Conservation (phyloP, 2,329 filamentous ascomycete genomes). For the Akanthomyces lecanii region DNA sequence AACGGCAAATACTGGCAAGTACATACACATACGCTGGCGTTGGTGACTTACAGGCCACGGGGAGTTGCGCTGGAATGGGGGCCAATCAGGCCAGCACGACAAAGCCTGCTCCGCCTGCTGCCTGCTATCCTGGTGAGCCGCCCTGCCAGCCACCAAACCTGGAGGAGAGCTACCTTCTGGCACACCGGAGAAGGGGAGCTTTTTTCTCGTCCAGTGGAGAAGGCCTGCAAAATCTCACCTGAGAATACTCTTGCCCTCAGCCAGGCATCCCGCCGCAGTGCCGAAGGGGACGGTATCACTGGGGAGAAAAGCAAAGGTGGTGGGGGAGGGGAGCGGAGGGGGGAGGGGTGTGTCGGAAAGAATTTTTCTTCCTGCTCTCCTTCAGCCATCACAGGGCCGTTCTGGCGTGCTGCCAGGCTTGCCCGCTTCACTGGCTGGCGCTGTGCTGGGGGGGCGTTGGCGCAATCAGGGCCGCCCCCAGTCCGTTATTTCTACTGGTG, state of each 20-base stretch:
- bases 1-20: neutral
- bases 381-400: neutral
- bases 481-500: neutral
- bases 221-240: constrained; percentile 14
- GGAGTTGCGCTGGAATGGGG: constrained; percentile 21
- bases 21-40: no score
- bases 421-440: neutral
- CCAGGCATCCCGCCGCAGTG: constrained; percentile 11
- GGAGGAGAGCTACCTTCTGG: neutral
- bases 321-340: constrained; percentile 4
- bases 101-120: constrained; percentile 23
- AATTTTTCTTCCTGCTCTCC: neutral
- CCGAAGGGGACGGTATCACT: constrained; percentile 9
- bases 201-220: neutral
- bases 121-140: no score
- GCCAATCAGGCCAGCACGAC: constrained; percentile 34
- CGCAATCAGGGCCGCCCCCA: constrained; percentile 4
- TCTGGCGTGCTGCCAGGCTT: neutral
- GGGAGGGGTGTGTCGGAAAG: constrained; percentile 6
- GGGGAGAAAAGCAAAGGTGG: neutral
- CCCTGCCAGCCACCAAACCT: neutral
- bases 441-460: neutral
- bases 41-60: neutral
- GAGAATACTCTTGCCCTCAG: constrained; percentile 12
- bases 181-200: neutral